Base-by-base conservation (phyloP, 768 basidiomycete species). In the Hypsizygus marmoreus region DNA sequence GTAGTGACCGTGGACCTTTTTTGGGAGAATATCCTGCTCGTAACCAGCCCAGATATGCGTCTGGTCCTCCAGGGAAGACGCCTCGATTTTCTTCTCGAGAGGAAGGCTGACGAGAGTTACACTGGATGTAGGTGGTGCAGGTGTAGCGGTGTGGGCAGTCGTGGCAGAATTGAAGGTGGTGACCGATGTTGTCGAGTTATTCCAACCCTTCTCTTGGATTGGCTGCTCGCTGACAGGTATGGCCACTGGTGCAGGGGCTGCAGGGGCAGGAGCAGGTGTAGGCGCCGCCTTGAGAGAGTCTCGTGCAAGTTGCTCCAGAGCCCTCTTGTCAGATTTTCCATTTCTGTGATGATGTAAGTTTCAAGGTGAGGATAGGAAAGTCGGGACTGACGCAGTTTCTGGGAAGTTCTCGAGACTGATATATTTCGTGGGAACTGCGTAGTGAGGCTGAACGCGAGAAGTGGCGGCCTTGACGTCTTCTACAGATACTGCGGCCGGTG, bases 381-480 rank as follows among this genome's bases (percentile, higher is more conserved):
- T 23, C 43, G 22, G 13, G 33, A 55, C 75, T 47, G 56, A 78
- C 76, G 68, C 47, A n/a, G 80, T 81, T 49, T 74, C 71, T 17
- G 80, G 79, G 54, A 81, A 74, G 25, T 66, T 62, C 16, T 67
- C 67, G 45, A 81, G 59, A 5, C 65, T 53, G 24, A 76, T 31
- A 49, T 70, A 71, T 23, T 67, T 66, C 9, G 72, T 69, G 5
- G 80, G 79, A 13, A 81, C 74, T 6, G 79, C 80, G 56, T 82
- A 82, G 58, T 80, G 77, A 12, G 80, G 79, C 53, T 79, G 77
- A 5, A 77, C 62, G 46, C 75, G 71, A n/a, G 73, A 63, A 3
- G 74, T 65, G 16, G 72, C 72, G 22, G 61, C 58, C 44, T 60
- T 65, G 25, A 80, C 74, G n/a, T 63, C 64, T 19, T 73, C 71